A percentile compares a stretch with the other conserved stretches of the same genome.
Evolutionary conservation across 805 yeast species (phyloP).

Genomic region (Wickerhamiella kurtzmanii): DNA sequence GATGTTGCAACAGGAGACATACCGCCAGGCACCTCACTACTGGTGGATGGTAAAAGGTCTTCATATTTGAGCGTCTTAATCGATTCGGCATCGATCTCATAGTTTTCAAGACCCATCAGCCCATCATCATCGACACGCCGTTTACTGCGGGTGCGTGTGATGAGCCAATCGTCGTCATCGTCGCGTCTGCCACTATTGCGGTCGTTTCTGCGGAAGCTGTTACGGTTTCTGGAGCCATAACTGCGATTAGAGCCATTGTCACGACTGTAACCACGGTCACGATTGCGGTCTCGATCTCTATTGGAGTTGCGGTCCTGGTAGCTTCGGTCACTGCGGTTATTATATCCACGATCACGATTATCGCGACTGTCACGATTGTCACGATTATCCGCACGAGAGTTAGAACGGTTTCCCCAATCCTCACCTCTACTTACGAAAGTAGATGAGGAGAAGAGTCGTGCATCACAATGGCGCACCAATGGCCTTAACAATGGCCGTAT

Average conservation of each 20-base stretch:
- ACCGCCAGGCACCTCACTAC: conserved; percentile 9
- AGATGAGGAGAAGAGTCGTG: neutral
- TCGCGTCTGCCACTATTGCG: too few species aligned
- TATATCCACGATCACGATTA: neutral
- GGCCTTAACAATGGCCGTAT: too few species aligned
- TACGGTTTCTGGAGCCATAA: neutral
- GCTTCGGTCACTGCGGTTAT: neutral
- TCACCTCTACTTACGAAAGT: neutral
- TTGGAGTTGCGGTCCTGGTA: neutral
- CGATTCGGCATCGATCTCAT: conserved; percentile 20
- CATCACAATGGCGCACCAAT: neutral
- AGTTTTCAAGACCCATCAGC: conserved; percentile 20
- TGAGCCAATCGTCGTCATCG: neutral
- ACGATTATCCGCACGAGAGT: neutral
- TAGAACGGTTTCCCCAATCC: neutral
- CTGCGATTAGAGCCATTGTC: neutral
- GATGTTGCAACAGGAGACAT: conserved; percentile 21
- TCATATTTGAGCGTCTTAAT: conserved; percentile 17
- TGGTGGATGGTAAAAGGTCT: conserved; percentile 15
- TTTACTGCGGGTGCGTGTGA: neutral
- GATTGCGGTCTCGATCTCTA: neutral
- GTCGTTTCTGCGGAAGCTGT: neutral
- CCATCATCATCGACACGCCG: conserved; percentile 20
- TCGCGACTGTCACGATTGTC: neutral
- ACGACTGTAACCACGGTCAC: neutral